Evolutionary conservation across 2,329 filamentous ascomycete species (phyloP).

Genomic region (Alternaria atra): DNA sequence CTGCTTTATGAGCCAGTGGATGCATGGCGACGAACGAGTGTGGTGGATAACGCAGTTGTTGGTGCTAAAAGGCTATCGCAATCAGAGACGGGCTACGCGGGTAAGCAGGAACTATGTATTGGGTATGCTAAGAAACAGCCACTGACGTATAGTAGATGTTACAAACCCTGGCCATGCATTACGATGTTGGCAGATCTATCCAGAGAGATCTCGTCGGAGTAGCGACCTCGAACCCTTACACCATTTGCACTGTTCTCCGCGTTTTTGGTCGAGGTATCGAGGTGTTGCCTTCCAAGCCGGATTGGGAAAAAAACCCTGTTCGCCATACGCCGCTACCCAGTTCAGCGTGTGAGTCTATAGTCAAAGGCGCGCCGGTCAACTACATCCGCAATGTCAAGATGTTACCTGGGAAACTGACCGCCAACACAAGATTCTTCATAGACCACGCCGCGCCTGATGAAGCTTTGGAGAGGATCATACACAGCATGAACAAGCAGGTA

Average conservation of each 20-base stretch:
- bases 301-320: conserved; percentile 4
- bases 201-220: conserved; percentile 13
- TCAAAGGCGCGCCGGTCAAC: conserved; percentile 8
- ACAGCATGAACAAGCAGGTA: conserved; percentile 10
- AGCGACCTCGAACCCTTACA: conserved; percentile 7
- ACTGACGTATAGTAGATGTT: conserved; percentile 17
- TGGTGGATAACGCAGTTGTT: conserved; percentile 24
- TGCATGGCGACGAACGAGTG: conserved; percentile 6
- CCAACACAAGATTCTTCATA: conserved; percentile 12
- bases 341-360: neutral
- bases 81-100: conserved; percentile 19
- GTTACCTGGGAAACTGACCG: neutral
- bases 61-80: conserved; percentile 14
- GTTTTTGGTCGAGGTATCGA: conserved; percentile 22
- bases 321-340: conserved; percentile 6
- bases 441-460: conserved; percentile 1
- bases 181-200: conserved; percentile 7
- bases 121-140: neutral
- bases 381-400: conserved; percentile 4
- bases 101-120: neutral
- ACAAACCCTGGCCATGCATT: conserved; percentile 11
- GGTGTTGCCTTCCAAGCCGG: conserved; percentile 7
- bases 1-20: conserved; percentile 22
- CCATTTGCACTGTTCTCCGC: conserved; percentile 16
- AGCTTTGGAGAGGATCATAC: conserved; percentile 1